Evolutionary conservation across 495 filamentous ascomycete genomes (phyloP).

Genomic region (Hypoxylon lienhwacheense): DNA sequence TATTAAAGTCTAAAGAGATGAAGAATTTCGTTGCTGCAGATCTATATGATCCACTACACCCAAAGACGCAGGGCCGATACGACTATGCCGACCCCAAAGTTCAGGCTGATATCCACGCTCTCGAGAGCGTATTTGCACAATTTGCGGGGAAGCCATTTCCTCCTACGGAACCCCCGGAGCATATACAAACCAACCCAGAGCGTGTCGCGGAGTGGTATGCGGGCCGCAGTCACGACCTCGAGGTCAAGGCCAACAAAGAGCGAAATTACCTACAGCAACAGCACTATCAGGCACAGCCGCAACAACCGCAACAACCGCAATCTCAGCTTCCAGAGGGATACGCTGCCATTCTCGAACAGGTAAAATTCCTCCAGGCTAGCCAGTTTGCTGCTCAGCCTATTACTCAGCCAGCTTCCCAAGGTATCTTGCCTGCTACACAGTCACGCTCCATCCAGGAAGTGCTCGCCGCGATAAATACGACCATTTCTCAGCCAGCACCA

Average conservation of each 20-base stretch:
- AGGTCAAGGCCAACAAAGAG: slow-evolving; percentile 28
- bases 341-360: slow-evolving; percentile 29
- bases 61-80: slow-evolving; percentile 35
- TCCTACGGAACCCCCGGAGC: slow-evolving; percentile 38
- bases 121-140: slow-evolving; percentile 37
- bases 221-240: slow-evolving; percentile 37
- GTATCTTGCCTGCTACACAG: not conserved
- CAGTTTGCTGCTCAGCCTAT: slow-evolving; percentile 20
- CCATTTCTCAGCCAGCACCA: slow-evolving; percentile 2
- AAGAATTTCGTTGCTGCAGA: slow-evolving; percentile 41
- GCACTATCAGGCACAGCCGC: slow-evolving; percentile 1
- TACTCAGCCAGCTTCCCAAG: slow-evolving; percentile 1
- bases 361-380: slow-evolving; percentile 37
- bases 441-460: slow-evolving; percentile 11
- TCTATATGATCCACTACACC: slow-evolving; percentile 35
- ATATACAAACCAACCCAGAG: slow-evolving; percentile 28
- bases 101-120: slow-evolving; percentile 33
- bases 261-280: no score
- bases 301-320: slow-evolving; percentile 27
- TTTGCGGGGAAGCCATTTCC: slow-evolving; percentile 40
- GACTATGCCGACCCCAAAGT: slow-evolving; percentile 40
- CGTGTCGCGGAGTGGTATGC: slow-evolving; percentile 38
- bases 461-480: slow-evolving; percentile 18
- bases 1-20: slow-evolving; percentile 42
- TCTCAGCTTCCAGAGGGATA: not conserved